These are phyloP conservation scores for Fomes fomentarius DNA, from an alignment of 1,284 basidiomycete genomes.

Conservation along the genomic window DNA sequence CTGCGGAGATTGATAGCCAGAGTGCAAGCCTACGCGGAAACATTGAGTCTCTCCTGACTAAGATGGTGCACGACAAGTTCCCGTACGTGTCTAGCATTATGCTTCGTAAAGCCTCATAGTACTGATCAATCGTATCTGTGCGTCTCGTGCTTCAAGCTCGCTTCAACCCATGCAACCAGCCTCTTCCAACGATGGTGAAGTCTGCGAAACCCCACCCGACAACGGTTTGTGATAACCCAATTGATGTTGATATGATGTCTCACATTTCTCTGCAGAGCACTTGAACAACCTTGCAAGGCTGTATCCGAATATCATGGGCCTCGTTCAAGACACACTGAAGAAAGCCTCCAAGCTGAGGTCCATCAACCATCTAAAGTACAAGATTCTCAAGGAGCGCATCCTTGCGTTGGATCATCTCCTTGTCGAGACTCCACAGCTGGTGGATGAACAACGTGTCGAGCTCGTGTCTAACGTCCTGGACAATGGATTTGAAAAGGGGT, in stretches of 20 bases:
- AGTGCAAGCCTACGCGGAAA: background rate
- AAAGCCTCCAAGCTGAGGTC: background rate
- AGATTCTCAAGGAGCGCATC: slow-evolving; percentile 1
- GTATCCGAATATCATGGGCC: background rate
- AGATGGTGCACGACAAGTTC: background rate
- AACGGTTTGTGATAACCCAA: too few species aligned
- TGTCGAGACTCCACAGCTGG: background rate
- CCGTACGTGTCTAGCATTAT: background rate
- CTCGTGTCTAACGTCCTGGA: background rate
- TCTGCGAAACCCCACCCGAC: too few species aligned
- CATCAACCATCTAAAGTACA: background rate
- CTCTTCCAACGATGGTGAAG: too few species aligned
- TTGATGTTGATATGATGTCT: too few species aligned
- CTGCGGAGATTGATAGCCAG: background rate
- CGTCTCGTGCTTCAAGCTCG: too few species aligned
- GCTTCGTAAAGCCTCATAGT: too few species aligned
- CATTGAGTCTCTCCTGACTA: background rate
- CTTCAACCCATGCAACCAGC: too few species aligned
- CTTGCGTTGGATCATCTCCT: slow-evolving; percentile 3
- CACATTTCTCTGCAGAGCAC: too few species aligned
- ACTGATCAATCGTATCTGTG: too few species aligned
- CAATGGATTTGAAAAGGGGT: background rate
- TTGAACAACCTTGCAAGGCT: background rate
- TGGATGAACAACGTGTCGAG: background rate
- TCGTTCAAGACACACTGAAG: background rate